Conservation (phyloP, 768 basidiomycete genomes). For the Punctularia strigosozonata region DNA sequence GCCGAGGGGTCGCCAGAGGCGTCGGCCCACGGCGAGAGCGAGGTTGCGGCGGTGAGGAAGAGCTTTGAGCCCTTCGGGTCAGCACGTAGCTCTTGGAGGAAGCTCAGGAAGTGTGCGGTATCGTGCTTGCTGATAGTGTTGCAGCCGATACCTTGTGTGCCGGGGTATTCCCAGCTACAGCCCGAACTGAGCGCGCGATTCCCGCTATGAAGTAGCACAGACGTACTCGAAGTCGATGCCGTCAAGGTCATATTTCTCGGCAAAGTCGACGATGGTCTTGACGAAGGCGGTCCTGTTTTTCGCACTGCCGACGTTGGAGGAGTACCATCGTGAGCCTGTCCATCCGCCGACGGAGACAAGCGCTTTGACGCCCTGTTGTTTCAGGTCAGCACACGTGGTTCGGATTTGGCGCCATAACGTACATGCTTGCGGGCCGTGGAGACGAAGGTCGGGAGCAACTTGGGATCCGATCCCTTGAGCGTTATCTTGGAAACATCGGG, state of each 20-base stretch:
- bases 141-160: conserved; percentile 51
- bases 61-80: conserved; percentile 41
- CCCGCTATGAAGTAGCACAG: neutral
- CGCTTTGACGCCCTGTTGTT: conserved; percentile 5
- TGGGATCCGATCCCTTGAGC: conserved; percentile 14
- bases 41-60: conserved; percentile 63
- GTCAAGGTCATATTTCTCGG: conserved; percentile 35
- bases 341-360: conserved; percentile 41
- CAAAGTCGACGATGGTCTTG: conserved; percentile 37
- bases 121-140: conserved; percentile 56
- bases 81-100: conserved; percentile 60
- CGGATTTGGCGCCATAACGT: neutral
- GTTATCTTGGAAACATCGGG: conserved; percentile 12
- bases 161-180: conserved; percentile 80
- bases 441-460: conserved; percentile 13
- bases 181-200: neutral
- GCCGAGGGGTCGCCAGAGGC: conserved; percentile 39
- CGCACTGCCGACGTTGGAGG: conserved; percentile 36
- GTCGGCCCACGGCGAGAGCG: conserved; percentile 55
- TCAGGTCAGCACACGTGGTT: neutral
- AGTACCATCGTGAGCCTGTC: conserved; percentile 54
- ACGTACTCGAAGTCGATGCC: conserved; percentile 65
- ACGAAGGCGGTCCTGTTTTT: conserved; percentile 48
- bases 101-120: conserved; percentile 66
- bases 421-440: conserved; percentile 10